Conservation (phyloP, 352 stramenopile species). For the Pythium folliculosum region DNA sequence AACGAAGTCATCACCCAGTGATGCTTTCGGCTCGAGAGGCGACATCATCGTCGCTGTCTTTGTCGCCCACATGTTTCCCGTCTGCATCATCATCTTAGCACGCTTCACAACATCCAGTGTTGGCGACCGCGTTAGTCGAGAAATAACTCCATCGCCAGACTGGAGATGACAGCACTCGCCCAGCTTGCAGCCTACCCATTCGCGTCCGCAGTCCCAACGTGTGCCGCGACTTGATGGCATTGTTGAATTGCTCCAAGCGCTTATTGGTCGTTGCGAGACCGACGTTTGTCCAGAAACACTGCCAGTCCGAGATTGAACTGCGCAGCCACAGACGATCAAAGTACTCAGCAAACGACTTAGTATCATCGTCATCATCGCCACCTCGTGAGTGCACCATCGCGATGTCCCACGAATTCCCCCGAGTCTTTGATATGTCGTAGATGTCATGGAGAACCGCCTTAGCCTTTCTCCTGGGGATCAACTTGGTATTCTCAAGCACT, state of each 20-base stretch:
- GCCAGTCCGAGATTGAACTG: conserved; percentile 12
- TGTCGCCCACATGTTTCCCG: neutral
- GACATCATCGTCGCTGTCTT: neutral
- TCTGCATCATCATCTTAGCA: neutral
- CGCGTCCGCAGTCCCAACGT: conserved; percentile 13
- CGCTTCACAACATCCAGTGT: neutral
- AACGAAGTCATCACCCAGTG: neutral
- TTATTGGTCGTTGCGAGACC: conserved; percentile 27
- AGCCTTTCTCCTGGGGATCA: conserved; percentile 6
- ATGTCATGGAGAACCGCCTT: conserved; percentile 7
- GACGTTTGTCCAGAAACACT: conserved; percentile 16
- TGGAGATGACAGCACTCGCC: conserved; percentile 6
- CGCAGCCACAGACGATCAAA: conserved; percentile 19
- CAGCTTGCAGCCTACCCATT: conserved; percentile 15
- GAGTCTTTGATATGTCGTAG: conserved; percentile 19
- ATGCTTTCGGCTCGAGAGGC: too few relatives aligned
- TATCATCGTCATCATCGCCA: neutral
- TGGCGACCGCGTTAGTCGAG: neutral
- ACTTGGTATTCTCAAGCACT: conserved; percentile 10
- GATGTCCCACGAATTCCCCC: neutral
- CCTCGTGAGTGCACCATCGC: neutral
- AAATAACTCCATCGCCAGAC: neutral
- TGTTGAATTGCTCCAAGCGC: conserved; percentile 26
- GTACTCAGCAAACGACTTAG: conserved; percentile 13
- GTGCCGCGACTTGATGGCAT: conserved; percentile 25